These are phyloP conservation scores for Pyrrhoderma lamaoense DNA, from an alignment of 1,284 basidiomycete species.

Conservation along the genomic window DNA sequence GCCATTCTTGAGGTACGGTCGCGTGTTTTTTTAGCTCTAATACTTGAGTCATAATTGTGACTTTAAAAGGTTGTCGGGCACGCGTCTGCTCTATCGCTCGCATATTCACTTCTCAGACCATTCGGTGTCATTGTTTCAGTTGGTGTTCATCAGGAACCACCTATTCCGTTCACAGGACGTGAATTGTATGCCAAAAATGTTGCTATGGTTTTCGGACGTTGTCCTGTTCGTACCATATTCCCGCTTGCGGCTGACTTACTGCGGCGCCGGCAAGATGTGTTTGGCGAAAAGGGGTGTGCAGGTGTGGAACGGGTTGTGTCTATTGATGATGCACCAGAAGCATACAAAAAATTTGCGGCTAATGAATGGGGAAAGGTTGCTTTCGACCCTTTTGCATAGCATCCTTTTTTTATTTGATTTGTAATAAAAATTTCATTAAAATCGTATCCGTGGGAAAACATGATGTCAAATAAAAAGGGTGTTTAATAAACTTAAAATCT, in stretches of 20 bases:
- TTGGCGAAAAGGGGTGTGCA: slow-evolving; percentile 38
- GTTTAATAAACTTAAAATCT: too few species aligned
- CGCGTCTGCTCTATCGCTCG: slow-evolving; percentile 58
- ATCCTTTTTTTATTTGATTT: background rate
- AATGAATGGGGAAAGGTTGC: slow-evolving; percentile 65
- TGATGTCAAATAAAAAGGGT: too few species aligned
- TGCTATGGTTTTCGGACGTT: slow-evolving; percentile 78
- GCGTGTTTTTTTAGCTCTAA: background rate
- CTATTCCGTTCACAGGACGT: slow-evolving; percentile 53
- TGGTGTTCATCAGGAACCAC: slow-evolving; percentile 58
- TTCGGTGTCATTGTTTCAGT: slow-evolving; percentile 78
- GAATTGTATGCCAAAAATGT: slow-evolving; percentile 79
- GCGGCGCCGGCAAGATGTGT: slow-evolving; percentile 60
- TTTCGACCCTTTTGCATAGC: slow-evolving; percentile 47
- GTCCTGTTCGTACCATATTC: slow-evolving; percentile 78
- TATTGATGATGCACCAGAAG: slow-evolving; percentile 46
- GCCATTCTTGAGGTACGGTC: slow-evolving; percentile 52
- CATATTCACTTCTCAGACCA: slow-evolving; percentile 71
- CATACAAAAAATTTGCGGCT: slow-evolving; percentile 61
- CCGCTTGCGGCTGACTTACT: slow-evolving; percentile 67
- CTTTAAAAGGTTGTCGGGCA: slow-evolving; percentile 73
- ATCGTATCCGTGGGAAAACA: too few species aligned
- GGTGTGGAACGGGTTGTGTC: slow-evolving; percentile 58
- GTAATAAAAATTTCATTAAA: too few species aligned
- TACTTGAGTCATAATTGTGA: background rate